phyloP scores from a whole-genome alignment of 345 rosid genomes.

The Salix purpurea region DNA sequence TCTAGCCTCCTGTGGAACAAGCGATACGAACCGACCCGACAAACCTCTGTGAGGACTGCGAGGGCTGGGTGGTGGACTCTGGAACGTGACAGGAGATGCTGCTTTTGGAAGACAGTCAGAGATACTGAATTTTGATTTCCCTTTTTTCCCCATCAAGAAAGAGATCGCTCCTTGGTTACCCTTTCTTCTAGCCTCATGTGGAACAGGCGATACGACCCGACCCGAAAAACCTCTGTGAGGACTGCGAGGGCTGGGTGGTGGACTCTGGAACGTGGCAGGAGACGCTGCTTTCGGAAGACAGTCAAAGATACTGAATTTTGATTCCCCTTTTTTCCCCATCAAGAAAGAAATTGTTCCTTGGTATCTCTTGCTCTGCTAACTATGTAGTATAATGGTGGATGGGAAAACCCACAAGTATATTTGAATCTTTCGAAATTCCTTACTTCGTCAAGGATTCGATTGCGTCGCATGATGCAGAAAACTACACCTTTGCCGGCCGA shows the following conservation, averaged over 20 bases:
- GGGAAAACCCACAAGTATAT: background rate
- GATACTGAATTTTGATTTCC: slow-evolving; percentile 6
- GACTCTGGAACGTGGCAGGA: slow-evolving; percentile 23
- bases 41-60: background rate
- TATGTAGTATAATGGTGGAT: no score
- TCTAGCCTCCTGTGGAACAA: slow-evolving; percentile 34
- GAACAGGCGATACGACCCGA: no score
- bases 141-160: slow-evolving; percentile 10
- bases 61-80: slow-evolving; percentile 35
- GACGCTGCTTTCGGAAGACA: slow-evolving; percentile 23
- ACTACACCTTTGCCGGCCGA: slow-evolving; percentile 10
- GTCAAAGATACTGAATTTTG: slow-evolving; percentile 4
- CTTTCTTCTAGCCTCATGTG: background rate
- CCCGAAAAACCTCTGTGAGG: no score
- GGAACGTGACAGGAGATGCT: slow-evolving; percentile 18
- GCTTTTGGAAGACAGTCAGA: slow-evolving; percentile 18
- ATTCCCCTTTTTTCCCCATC: slow-evolving; percentile 14
- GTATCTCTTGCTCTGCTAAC: background rate
- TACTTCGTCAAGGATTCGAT: background rate
- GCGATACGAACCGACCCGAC: slow-evolving; percentile 5
- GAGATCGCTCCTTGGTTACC: background rate
- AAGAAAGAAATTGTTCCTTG: background rate
- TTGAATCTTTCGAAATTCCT: background rate
- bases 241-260: slow-evolving; percentile 25
- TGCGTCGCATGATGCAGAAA: no score